Base-by-base conservation (phyloP, 495 filamentous ascomycete species). In the Aspergillus avenaceus region DNA sequence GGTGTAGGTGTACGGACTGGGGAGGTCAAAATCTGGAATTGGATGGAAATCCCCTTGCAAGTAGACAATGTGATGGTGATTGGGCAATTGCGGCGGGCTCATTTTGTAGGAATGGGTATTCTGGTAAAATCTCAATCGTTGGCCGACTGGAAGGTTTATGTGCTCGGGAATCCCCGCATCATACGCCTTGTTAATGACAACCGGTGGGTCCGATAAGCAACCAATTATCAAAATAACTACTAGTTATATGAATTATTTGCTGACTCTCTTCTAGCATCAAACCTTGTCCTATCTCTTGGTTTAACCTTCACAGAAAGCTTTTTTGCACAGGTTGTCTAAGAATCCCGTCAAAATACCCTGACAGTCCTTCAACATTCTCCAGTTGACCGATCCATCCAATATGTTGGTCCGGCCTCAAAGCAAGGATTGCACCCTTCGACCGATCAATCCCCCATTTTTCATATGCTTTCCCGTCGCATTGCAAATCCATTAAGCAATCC, bases 401-500 rank as follows among this genome's bases (percentile, higher is more conserved):
- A 64, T 87, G 81, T 54, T 83, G 79, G 71, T 87, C 84, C 4
- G 84, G 84, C 24, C 83, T 58, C 12, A 73, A 21, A 41, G 81
- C 69, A 7, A 86, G 77, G 7, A 85, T 61, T 47, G 78, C 82
- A 0, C 85, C 85, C n/a, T 56, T 72, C 45, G 77, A 67, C 36
- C 56, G 63, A 54, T 86, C 75, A 3, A 87, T 73, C 0, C 80
- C 86, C 54, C 80, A 84, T 3, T 70, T 75, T 40, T 75, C 72
- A 64, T 87, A 87, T 5, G 80, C 83, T 32, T 76, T 63, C 0
- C 84, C 85, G 41, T 64, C 54, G 38, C 60, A 64, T 50, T 79
- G 70, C 0, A 75, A 78, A 47, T 84, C 76, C 59, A 85, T 78
- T 52, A 79, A 76, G 31, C 71, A 78, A 50, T 58, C 65, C 53